phyloP scores from a whole-genome alignment of 2,329 filamentous ascomycete species.

The Hysterium pulicare region DNA sequence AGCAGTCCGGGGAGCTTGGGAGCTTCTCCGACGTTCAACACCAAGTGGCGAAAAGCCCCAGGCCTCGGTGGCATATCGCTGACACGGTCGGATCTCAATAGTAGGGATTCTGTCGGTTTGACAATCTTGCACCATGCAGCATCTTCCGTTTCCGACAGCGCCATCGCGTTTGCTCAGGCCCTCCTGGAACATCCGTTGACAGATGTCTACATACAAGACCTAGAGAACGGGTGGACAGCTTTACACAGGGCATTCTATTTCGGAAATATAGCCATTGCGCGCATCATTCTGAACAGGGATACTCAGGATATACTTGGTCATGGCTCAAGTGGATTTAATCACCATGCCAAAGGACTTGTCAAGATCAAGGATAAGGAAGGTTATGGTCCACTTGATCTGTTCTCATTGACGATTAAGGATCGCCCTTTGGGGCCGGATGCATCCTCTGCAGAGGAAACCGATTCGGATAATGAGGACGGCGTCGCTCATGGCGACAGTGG shows the following conservation, averaged over 20 bases:
- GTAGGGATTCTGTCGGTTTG: constrained; percentile 74
- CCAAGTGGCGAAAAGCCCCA: constrained; percentile 31
- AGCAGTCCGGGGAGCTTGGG: constrained; percentile 46
- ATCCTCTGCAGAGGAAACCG: constrained; percentile 43
- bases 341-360: constrained; percentile 71
- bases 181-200: constrained; percentile 78
- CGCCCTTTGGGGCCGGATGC: constrained; percentile 56
- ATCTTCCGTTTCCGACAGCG: constrained; percentile 67
- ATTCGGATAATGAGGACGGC: constrained; percentile 54
- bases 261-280: constrained; percentile 83
- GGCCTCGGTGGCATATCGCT: constrained; percentile 37
- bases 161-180: constrained; percentile 70
- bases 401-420: constrained; percentile 79
- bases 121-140: constrained; percentile 83
- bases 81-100: constrained; percentile 72
- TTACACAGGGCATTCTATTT: constrained; percentile 87
- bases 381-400: constrained; percentile 90
- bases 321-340: constrained; percentile 55
- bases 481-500: constrained; percentile 40
- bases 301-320: constrained; percentile 62
- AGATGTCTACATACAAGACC: constrained; percentile 83
- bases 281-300: constrained; percentile 76
- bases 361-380: constrained; percentile 96
- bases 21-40: constrained; percentile 42
- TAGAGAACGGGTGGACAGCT: constrained; percentile 93